phyloP scores from a whole-genome alignment of 2,329 filamentous ascomycete species.

The Thelonectria blattea region DNA sequence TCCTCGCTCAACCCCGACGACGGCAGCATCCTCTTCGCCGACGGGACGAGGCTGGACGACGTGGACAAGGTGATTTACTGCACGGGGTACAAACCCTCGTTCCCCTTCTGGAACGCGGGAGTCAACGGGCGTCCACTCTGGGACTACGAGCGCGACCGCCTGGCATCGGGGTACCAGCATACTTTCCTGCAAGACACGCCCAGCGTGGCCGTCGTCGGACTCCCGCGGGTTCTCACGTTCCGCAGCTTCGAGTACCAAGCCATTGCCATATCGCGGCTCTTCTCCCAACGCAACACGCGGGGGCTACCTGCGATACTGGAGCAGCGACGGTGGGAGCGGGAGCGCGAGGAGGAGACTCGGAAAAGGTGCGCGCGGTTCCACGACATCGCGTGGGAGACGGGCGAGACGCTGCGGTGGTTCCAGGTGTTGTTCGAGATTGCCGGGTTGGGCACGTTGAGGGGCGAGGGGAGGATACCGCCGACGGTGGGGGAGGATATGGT shows the following conservation, averaged over 20 bases:
- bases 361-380: constrained; percentile 54
- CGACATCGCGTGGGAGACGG: constrained; percentile 58
- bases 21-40: constrained; percentile 51
- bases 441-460: constrained; percentile 54
- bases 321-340: constrained; percentile 54
- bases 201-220: constrained; percentile 57
- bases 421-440: constrained; percentile 53
- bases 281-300: constrained; percentile 47
- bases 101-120: constrained; percentile 55
- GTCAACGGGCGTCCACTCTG: constrained; percentile 55
- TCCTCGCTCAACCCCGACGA: constrained; percentile 48
- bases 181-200: constrained; percentile 57
- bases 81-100: constrained; percentile 52
- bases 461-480: constrained; percentile 55
- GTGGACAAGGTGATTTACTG: constrained; percentile 51
- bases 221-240: constrained; percentile 59
- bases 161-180: constrained; percentile 59
- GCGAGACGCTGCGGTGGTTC: constrained; percentile 57
- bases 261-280: constrained; percentile 57
- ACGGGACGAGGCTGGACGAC: constrained; percentile 44
- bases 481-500: constrained; percentile 49
- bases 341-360: constrained; percentile 41
- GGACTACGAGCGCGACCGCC: constrained; percentile 53
- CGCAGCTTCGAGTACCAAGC: constrained; percentile 63
- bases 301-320: constrained; percentile 47